Evolutionary conservation across 1,284 basidiomycete species (phyloP), one percentile per base, ranked within the genome.

Genomic region (Phellopilus nigrolimitatus): DNA sequence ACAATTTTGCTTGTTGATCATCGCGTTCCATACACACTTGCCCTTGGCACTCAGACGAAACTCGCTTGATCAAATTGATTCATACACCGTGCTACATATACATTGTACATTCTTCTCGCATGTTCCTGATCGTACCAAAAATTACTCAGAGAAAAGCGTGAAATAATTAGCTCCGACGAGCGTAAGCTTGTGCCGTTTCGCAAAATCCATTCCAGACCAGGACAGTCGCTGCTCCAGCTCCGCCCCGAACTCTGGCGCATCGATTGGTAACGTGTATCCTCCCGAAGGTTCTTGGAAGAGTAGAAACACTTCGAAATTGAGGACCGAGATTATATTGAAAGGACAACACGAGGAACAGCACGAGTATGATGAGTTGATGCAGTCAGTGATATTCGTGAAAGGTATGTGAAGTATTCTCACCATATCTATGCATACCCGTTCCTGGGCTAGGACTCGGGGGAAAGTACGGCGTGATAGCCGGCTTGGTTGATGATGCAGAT

Each of bases 141-240:
- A n/a, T 37, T 31, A 46, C 22, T 53, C 49, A 4, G 53, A 39
- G 22, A n/a, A 38, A 13, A 60, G 52, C 7, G 61, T 50, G 59
- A 84, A 76, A 60, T 75, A 83, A 59, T 78, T 82, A 17, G 71
- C 78, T 4, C 77, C 83, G 28, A 84, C 79, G 3, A 83, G 67
- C 62, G 73, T 78, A 47, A 85, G 64, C 0, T 71, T 72, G 58
- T 82, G 67, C 58, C 65, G 64, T 13, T 76, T 64, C 15, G 72
- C 82, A 61, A 85, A 85, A 9, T 62, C 62, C 6, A 73, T 57
- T 0, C 74, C 74, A 33, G 77, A 70, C 82, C 81, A 86, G 31
- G 66, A 73, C 4, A 71, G 67, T 10, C 82, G 68, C 33, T 76
- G 71, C 51, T 73, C 73, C 21, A 72, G 59, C 12, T 68, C 67